These are phyloP conservation scores for Didymella pomorum DNA, from an alignment of 2,329 filamentous ascomycete species.

Conservation along the genomic window DNA sequence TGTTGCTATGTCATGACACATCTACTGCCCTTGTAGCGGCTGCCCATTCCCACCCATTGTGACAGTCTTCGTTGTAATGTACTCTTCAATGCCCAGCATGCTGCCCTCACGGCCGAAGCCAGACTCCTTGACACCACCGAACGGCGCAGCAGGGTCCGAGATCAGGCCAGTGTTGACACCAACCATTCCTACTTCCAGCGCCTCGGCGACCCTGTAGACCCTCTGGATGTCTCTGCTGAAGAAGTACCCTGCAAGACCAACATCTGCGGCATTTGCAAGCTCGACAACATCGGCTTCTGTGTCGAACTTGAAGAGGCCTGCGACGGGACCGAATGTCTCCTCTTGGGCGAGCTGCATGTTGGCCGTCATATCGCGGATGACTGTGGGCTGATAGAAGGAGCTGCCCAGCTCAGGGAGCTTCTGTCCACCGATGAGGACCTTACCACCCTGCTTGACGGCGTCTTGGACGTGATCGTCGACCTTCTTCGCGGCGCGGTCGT, in stretches of 20 bases:
- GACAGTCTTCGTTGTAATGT: conserved; percentile 57
- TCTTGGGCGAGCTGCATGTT: conserved; percentile 86
- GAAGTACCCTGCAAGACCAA: conserved; percentile 94
- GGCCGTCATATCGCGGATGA: conserved; percentile 83
- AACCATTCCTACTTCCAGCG: conserved; percentile 85
- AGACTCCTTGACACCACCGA: conserved; percentile 59
- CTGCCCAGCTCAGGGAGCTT: conserved; percentile 75
- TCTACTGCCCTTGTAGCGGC: conserved; percentile 58
- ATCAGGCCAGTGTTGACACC: conserved; percentile 66
- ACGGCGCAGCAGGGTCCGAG: conserved; percentile 57
- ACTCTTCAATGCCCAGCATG: conserved; percentile 60
- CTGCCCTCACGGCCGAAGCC: conserved; percentile 63
- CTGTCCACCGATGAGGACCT: conserved; percentile 63
- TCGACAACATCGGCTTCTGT: conserved; percentile 88
- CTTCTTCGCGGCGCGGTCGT: conserved; percentile 71
- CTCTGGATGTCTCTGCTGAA: conserved; percentile 72
- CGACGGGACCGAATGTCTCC: conserved; percentile 96
- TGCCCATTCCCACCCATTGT: conserved; percentile 69
- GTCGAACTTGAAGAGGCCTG: conserved; percentile 86
- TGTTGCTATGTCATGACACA: neutral
- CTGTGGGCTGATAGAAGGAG: conserved; percentile 91
- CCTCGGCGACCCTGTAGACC: conserved; percentile 68
- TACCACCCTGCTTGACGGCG: conserved; percentile 43
- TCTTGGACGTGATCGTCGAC: conserved; percentile 50
- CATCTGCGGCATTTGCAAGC: conserved; percentile 81